These are phyloP conservation scores for Adansonia rubrostipa DNA, from an alignment of 441 rosid genomes.

Conservation along the genomic window DNA sequence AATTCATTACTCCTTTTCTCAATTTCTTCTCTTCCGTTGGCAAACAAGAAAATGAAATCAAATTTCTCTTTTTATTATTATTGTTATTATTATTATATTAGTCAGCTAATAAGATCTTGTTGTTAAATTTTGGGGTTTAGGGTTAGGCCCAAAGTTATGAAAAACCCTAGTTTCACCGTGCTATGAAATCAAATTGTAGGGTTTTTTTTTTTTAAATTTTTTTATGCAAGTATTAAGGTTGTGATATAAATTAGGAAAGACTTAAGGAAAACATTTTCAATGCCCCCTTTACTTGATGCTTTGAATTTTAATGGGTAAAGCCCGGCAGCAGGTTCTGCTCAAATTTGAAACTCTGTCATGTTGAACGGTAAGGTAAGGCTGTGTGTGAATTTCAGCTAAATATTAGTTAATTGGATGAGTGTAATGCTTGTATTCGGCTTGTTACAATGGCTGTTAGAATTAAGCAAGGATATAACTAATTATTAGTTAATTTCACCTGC, in stretches of 20 bases:
- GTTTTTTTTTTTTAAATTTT: background rate
- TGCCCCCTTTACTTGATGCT: background rate
- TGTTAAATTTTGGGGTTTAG: background rate
- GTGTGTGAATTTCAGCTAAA: background rate
- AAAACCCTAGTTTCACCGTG: background rate
- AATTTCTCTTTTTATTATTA: background rate
- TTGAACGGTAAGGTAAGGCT: background rate
- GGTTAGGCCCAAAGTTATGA: background rate
- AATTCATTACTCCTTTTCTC: background rate
- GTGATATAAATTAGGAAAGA: background rate
- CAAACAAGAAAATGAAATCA: background rate
- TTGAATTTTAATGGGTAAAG: background rate
- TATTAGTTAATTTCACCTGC: background rate
- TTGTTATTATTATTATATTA: background rate
- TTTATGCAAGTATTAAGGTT: no score
- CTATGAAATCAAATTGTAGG: background rate
- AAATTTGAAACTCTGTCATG: background rate
- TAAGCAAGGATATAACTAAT: background rate
- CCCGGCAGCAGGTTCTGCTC: constrained; percentile 14
- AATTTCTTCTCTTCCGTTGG: background rate
- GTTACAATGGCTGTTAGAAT: background rate
- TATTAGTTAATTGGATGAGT: background rate
- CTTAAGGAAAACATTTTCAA: background rate
- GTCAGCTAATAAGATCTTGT: background rate
- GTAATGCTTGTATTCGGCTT: background rate